Conservation (phyloP, 306 rosid genomes). For the Inga oerstediana region DNA sequence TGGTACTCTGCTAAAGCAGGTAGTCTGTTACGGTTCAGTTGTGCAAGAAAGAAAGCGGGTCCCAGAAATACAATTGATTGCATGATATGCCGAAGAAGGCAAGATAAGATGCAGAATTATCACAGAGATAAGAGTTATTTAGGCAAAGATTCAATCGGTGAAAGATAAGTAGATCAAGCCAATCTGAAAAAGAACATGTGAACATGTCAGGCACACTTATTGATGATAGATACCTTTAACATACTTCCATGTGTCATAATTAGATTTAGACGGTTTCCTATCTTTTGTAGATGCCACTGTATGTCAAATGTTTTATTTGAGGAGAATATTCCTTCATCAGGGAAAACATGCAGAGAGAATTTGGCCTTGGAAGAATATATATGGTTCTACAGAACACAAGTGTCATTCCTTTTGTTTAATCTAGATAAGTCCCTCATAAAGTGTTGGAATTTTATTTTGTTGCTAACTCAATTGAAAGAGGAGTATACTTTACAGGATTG, state of each 20-base stretch:
- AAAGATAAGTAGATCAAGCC: neutral
- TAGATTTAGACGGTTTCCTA: neutral
- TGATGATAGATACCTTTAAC: neutral
- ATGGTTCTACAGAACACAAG: neutral
- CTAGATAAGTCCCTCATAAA: neutral
- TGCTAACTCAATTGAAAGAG: neutral
- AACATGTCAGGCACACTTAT: neutral
- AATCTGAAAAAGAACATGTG: neutral
- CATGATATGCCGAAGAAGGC: neutral
- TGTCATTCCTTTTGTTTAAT: neutral
- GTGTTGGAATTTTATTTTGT: neutral
- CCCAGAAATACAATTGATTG: constrained; percentile 79
- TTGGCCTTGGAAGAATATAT: neutral
- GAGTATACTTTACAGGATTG: no score
- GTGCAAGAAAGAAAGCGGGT: constrained; percentile 91
- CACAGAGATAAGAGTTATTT: neutral
- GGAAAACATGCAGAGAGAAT: neutral
- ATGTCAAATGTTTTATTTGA: constrained; percentile 12
- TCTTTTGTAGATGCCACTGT: neutral
- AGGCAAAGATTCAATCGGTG: neutral
- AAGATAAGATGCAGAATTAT: neutral
- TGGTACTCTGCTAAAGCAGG: constrained; percentile 85
- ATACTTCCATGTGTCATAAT: neutral
- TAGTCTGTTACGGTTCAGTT: constrained; percentile 75
- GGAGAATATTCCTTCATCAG: neutral